Evolutionary conservation across 176 grass and related monocot species (phyloP).

Genomic region (Bromus sterilis): DNA sequence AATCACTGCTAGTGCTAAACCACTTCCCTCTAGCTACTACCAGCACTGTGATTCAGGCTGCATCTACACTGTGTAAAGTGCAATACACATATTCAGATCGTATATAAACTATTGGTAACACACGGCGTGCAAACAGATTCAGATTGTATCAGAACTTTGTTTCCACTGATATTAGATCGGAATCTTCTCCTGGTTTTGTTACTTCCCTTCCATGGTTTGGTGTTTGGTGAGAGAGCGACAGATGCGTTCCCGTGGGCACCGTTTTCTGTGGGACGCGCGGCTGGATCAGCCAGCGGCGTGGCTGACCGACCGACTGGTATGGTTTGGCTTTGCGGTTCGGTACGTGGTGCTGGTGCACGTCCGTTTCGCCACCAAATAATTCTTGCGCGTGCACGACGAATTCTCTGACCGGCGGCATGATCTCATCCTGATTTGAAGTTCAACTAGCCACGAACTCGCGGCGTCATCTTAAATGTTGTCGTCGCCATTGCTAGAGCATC

Average conservation of each 20-base stretch:
- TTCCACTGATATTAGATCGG: not conserved
- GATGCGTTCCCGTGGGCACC: not conserved
- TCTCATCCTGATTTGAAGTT: not conserved
- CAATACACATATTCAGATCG: not conserved
- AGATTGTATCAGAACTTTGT: too few relatives aligned
- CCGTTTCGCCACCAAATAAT: not conserved
- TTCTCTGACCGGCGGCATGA: not conserved
- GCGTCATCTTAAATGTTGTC: too few relatives aligned
- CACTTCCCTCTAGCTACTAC: too few relatives aligned
- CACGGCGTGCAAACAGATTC: not conserved
- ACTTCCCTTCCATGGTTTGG: not conserved
- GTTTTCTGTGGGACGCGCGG: not conserved
- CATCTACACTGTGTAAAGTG: not conserved
- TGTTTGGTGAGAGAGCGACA: slow-evolving; percentile 13
- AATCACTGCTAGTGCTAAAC: not conserved
- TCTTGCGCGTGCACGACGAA: not conserved
- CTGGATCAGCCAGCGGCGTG: not conserved
- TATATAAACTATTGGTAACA: not conserved
- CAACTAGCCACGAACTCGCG: too few relatives aligned
- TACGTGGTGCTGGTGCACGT: not conserved
- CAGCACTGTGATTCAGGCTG: not conserved
- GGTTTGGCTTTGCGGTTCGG: not conserved
- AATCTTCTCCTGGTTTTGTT: not conserved
- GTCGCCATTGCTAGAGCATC: too few relatives aligned
- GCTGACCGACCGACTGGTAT: not conserved